Percentiles rank a stretch among this genome's conserved stretches.
These are phyloP conservation scores for Populus hybrid DNA, from an alignment of 441 rosid genomes.

Conservation along the genomic window DNA sequence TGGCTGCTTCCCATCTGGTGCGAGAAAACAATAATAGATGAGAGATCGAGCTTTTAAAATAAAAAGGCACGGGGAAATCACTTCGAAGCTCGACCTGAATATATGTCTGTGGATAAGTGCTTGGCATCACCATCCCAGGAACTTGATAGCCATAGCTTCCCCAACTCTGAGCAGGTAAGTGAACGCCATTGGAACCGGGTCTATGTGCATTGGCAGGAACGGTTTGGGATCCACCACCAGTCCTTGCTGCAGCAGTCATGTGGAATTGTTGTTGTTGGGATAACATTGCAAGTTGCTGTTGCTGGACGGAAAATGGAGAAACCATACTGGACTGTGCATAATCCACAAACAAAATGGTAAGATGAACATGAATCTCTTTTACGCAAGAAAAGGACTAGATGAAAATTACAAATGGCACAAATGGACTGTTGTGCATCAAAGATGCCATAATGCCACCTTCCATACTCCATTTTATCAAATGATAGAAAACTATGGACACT, in stretches of 20 bases:
- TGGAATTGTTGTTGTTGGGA: constrained; percentile 36
- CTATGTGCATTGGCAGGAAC: constrained; percentile 19
- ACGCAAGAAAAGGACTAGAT: neutral
- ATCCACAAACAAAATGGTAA: constrained; percentile 11
- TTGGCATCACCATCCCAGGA: constrained; percentile 37
- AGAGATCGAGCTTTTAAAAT: constrained; percentile 7
- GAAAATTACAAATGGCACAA: neutral
- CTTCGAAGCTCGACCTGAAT: constrained; percentile 37
- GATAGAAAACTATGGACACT: neutral
- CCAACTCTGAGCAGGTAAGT: constrained; percentile 27
- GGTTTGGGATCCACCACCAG: constrained; percentile 25
- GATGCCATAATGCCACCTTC: neutral
- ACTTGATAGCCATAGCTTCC: constrained; percentile 33
- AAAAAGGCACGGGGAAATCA: neutral
- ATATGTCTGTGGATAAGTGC: constrained; percentile 24
- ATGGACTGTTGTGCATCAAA: neutral
- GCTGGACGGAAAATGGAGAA: constrained; percentile 41
- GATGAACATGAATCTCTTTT: neutral
- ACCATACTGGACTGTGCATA: constrained; percentile 38
- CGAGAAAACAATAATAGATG: constrained; percentile 11
- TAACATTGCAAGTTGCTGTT: constrained; percentile 34
- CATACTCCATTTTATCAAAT: neutral
- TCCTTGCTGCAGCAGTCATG: constrained; percentile 23
- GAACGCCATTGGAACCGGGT: constrained; percentile 24
- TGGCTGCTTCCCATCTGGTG: constrained; percentile 43